These are phyloP conservation scores for Catharanthus roseus DNA, from an alignment of 257 asterid species.

Conservation along the genomic window DNA sequence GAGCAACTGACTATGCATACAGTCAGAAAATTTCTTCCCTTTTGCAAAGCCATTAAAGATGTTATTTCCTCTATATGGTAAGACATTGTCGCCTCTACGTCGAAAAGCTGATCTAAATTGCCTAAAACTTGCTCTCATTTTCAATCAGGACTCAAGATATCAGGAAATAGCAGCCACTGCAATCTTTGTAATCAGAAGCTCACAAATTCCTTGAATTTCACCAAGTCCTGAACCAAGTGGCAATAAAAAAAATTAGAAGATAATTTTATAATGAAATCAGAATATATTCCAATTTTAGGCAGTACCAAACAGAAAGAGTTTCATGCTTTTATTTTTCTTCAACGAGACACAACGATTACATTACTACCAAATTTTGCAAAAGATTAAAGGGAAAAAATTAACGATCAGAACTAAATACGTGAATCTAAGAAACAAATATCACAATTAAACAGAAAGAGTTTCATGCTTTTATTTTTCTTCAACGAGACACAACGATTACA, in stretches of 20 bases:
- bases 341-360: background rate
- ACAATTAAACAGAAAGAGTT: background rate
- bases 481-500: background rate
- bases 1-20: conserved; percentile 21
- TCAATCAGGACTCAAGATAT: conserved; percentile 3
- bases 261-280: conserved; percentile 8
- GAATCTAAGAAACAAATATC: background rate
- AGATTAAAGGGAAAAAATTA: background rate
- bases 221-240: conserved; percentile 19
- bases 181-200: background rate
- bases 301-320: conserved; percentile 5
- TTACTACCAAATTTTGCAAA: background rate
- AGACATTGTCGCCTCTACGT: conserved; percentile 19
- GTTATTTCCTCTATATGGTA: background rate
- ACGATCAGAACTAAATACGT: too few relatives aligned
- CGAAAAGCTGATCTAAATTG: conserved; percentile 37
- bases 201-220: conserved; percentile 20
- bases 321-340: background rate
- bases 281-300: conserved; percentile 15
- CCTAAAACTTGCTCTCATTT: conserved; percentile 53
- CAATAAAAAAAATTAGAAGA: background rate
- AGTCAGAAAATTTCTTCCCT: conserved; percentile 26
- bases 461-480: background rate
- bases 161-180: background rate
- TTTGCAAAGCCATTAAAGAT: conserved; percentile 24